Conservation (phyloP, 176 grass and related monocot genomes). For the Carex cristatella region DNA sequence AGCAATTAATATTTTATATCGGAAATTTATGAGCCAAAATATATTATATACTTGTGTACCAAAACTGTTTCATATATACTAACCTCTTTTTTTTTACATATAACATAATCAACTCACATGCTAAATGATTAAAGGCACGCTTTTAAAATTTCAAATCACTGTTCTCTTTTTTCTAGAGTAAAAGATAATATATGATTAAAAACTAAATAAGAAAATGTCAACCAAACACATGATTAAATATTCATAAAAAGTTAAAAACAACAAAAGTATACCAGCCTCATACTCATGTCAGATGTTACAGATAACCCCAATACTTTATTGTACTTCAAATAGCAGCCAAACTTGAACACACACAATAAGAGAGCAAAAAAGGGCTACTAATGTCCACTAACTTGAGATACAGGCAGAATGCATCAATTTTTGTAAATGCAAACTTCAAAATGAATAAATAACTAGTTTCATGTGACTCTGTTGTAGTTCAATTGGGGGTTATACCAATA, state of each 20-base stretch:
- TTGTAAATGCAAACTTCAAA: not conserved
- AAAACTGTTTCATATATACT: not conserved
- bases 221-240: not conserved
- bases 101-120: not conserved
- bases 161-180: not conserved
- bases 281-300: not conserved
- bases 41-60: not conserved
- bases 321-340: not conserved
- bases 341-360: constrained; percentile 1
- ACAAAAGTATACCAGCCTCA: not conserved
- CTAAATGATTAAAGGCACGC: not conserved
- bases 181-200: not conserved
- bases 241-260: too few species aligned
- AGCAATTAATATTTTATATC: not conserved
- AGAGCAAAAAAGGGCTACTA: not conserved
- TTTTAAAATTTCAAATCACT: not conserved
- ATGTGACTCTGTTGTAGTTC: not conserved
- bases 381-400: not conserved
- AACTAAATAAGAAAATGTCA: not conserved
- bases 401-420: not conserved
- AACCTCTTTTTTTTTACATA: not conserved
- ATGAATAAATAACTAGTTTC: not conserved
- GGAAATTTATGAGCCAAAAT: not conserved
- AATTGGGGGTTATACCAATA: not conserved
- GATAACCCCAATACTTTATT: not conserved